These are phyloP conservation scores for Paramecium tetraurelia DNA, from an alignment of 73 alveolate genomes.

Conservation along the genomic window DNA sequence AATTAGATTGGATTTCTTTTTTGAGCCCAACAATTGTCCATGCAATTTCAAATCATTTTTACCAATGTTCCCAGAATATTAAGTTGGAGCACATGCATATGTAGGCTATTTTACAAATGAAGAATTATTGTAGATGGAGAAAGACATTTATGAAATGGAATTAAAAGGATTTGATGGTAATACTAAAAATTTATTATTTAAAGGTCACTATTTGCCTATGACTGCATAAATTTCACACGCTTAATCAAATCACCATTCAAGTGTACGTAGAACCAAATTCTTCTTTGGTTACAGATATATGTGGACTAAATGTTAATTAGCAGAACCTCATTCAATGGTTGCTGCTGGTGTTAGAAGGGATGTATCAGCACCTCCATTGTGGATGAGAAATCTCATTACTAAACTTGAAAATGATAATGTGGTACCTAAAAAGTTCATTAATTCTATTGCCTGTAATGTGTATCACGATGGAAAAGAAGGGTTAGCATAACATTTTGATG, in stretches of 20 bases:
- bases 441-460: slow-evolving; percentile 83
- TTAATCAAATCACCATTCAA: slow-evolving; percentile 53
- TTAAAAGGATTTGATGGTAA: slow-evolving; percentile 65
- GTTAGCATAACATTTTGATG: slow-evolving; percentile 88
- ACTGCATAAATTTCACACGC: slow-evolving; percentile 78
- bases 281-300: slow-evolving; percentile 83
- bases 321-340: slow-evolving; percentile 75
- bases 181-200: not conserved
- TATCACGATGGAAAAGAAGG: slow-evolving; percentile 95
- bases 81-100: slow-evolving; percentile 71
- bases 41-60: slow-evolving; percentile 63
- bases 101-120: slow-evolving; percentile 73
- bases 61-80: slow-evolving; percentile 43
- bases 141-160: slow-evolving; percentile 63
- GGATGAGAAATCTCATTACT: slow-evolving; percentile 62
- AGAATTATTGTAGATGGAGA: slow-evolving; percentile 70
- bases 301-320: slow-evolving; percentile 80
- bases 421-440: slow-evolving; percentile 70
- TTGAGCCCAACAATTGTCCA: slow-evolving; percentile 74
- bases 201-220: slow-evolving; percentile 69
- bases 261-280: slow-evolving; percentile 80
- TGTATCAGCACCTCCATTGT: slow-evolving; percentile 76
- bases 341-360: slow-evolving; percentile 90
- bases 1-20: slow-evolving; percentile 67
- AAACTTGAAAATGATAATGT: not conserved